These are phyloP conservation scores for Globisporangium echinulatum DNA, from an alignment of 352 stramenopile species.

Conservation along the genomic window DNA sequence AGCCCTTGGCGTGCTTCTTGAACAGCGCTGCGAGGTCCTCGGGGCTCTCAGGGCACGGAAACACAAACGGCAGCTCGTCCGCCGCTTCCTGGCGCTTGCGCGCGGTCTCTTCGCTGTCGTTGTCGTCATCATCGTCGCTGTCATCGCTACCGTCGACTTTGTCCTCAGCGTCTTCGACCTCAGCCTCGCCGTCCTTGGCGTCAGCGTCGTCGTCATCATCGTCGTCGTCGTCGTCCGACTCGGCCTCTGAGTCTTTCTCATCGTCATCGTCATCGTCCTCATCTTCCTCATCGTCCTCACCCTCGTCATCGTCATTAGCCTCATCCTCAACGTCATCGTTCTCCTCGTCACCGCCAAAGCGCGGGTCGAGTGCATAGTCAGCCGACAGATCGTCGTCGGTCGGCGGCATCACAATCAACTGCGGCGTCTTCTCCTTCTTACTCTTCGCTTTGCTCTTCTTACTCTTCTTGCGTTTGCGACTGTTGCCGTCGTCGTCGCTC, in stretches of 20 bases:
- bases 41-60: constrained; percentile 89
- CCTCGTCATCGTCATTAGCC: constrained; percentile 23
- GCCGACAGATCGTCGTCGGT: constrained; percentile 90
- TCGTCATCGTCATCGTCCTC: constrained; percentile 36
- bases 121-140: constrained; percentile 25
- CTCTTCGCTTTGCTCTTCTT: constrained; percentile 9
- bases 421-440: constrained; percentile 28
- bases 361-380: constrained; percentile 67
- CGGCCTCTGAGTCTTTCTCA: constrained; percentile 56
- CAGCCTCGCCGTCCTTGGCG: constrained; percentile 42
- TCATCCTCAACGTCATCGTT: constrained; percentile 38
- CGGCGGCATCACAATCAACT: constrained; percentile 68
- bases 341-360: constrained; percentile 39
- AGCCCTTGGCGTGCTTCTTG: constrained; percentile 78
- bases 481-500: constrained; percentile 44
- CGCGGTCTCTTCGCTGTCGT: constrained; percentile 41
- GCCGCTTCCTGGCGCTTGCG: constrained; percentile 36
- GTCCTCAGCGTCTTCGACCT: constrained; percentile 84
- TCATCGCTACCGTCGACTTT: constrained; percentile 12
- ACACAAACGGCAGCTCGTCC: constrained; percentile 92
- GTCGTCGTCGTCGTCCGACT: constrained; percentile 55
- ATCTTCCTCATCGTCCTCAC: constrained; percentile 32
- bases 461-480: constrained; percentile 41
- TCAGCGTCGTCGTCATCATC: constrained; percentile 41
- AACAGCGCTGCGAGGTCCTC: constrained; percentile 90